Evolutionary conservation across 2,329 filamentous ascomycete species (phyloP).

Genomic region (Hirsutella minnesotensis): DNA sequence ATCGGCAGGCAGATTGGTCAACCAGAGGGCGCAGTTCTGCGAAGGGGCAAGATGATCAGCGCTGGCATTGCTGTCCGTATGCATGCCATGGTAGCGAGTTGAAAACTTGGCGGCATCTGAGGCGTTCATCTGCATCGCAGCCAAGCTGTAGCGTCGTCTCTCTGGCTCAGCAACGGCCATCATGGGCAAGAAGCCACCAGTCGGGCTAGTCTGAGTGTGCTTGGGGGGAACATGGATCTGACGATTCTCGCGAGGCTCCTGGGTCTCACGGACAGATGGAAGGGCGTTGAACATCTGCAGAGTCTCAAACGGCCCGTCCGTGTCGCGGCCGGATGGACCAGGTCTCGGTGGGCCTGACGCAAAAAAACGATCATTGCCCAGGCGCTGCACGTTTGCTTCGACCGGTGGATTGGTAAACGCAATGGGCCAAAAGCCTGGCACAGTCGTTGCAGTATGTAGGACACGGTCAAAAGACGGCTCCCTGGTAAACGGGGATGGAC

Average conservation of each 20-base stretch:
- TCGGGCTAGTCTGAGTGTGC: not conserved
- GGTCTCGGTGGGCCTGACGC: no score
- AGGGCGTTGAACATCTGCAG: not conserved
- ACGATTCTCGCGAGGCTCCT: no score
- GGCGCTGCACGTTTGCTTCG: no score
- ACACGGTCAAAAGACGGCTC: no score
- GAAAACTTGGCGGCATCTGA: constrained; percentile 15
- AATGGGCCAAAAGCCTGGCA: no score
- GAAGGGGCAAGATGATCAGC: constrained; percentile 16
- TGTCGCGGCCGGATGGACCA: no score
- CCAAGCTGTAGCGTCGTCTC: constrained; percentile 4
- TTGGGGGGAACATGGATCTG: no score
- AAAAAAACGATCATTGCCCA: no score
- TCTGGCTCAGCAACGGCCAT: constrained; percentile 10
- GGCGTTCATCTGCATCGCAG: not conserved
- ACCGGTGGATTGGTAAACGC: no score
- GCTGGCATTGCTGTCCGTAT: constrained; percentile 23
- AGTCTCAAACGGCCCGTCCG: not conserved
- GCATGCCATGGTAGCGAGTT: constrained; percentile 22
- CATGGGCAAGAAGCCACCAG: constrained; percentile 11
- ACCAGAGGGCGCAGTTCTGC: constrained; percentile 39
- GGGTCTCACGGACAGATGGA: not conserved
- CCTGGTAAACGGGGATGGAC: no score
- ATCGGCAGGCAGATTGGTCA: constrained; percentile 36
- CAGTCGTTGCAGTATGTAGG: no score